Conservation (phyloP, 1,284 basidiomycete species). For the Ustilago nuda region DNA sequence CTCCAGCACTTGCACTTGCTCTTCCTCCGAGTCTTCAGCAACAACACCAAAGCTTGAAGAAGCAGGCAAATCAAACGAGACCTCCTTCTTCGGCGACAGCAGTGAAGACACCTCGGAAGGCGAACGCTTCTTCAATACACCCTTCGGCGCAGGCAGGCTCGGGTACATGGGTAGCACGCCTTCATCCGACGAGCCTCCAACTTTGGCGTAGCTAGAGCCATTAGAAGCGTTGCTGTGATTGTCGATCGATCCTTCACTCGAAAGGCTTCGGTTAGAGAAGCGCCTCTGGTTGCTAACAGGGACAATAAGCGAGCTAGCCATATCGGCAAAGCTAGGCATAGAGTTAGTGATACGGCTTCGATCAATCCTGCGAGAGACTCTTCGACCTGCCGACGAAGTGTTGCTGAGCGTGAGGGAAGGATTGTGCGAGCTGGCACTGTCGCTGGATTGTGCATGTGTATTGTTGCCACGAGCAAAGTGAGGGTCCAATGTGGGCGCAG, state of each 20-base stretch:
- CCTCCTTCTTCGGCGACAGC: slow-evolving; percentile 37
- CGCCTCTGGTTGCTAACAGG: slow-evolving; percentile 26
- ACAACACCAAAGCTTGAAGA: slow-evolving; percentile 12
- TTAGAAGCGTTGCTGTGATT: slow-evolving; percentile 47
- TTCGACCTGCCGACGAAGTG: slow-evolving; percentile 15
- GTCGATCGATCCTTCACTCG: slow-evolving; percentile 42
- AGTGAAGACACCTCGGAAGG: slow-evolving; percentile 15
- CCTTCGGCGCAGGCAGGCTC: slow-evolving; percentile 14
- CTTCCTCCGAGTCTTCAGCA: slow-evolving; percentile 17
- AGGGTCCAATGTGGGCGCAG: slow-evolving; percentile 28
- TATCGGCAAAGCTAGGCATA: slow-evolving; percentile 39
- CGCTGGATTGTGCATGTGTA: slow-evolving; percentile 20
- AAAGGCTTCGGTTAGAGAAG: slow-evolving; percentile 36
- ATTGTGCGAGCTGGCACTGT: slow-evolving; percentile 37
- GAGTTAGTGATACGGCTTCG: slow-evolving; percentile 38
- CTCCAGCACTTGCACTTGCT: slow-evolving; percentile 36
- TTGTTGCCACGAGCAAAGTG: slow-evolving; percentile 24
- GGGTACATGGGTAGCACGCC: slow-evolving; percentile 17
- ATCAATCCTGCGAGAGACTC: slow-evolving; percentile 23
- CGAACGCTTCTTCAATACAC: slow-evolving; percentile 38
- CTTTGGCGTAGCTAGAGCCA: slow-evolving; percentile 38
- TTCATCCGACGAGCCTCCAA: slow-evolving; percentile 37
- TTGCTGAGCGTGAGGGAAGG: slow-evolving; percentile 20
- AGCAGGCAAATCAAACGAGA: slow-evolving; percentile 37
- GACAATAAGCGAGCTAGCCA: slow-evolving; percentile 31